Conservation (phyloP, 1,284 basidiomycete species). For the Ceratobasidium sp. region DNA sequence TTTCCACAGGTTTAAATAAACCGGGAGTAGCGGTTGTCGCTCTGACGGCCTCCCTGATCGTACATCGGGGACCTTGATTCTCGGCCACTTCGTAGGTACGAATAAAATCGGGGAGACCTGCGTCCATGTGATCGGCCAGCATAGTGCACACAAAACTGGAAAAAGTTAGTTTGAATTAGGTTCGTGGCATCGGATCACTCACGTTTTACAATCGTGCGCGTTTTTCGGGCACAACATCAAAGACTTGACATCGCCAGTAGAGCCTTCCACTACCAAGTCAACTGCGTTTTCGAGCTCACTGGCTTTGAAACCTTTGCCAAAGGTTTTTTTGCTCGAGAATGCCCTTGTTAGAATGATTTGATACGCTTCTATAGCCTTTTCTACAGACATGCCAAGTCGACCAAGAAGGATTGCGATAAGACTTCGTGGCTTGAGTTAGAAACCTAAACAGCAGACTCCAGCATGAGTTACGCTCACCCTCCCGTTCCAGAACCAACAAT, state of each 20-base stretch:
- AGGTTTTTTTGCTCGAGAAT: conserved; percentile 14
- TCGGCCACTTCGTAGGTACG: background rate
- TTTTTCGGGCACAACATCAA: background rate
- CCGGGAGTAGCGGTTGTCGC: conserved; percentile 10
- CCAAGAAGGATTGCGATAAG: conserved; percentile 57
- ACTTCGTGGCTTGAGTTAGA: conserved; percentile 44
- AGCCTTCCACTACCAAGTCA: background rate
- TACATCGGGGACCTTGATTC: conserved; percentile 20
- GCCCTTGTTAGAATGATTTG: conserved; percentile 27
- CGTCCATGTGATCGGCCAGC: conserved; percentile 21
- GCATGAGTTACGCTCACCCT: background rate
- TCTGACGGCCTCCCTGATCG: background rate
- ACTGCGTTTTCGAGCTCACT: background rate
- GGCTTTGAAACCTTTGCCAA: background rate
- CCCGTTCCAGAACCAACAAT: conserved; percentile 12
- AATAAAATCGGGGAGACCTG: conserved; percentile 9
- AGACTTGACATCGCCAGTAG: background rate
- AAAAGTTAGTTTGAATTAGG: background rate
- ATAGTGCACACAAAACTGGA: conserved; percentile 18
- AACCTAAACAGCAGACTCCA: background rate
- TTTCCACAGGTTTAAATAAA: conserved; percentile 1
- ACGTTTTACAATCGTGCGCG: conserved; percentile 1
- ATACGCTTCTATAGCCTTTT: conserved; percentile 47
- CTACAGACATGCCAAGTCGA: conserved; percentile 54
- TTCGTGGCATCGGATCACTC: background rate